These are phyloP conservation scores for Nitzschia sp. DNA, from an alignment of 108 stramenopile species.

Conservation along the genomic window DNA sequence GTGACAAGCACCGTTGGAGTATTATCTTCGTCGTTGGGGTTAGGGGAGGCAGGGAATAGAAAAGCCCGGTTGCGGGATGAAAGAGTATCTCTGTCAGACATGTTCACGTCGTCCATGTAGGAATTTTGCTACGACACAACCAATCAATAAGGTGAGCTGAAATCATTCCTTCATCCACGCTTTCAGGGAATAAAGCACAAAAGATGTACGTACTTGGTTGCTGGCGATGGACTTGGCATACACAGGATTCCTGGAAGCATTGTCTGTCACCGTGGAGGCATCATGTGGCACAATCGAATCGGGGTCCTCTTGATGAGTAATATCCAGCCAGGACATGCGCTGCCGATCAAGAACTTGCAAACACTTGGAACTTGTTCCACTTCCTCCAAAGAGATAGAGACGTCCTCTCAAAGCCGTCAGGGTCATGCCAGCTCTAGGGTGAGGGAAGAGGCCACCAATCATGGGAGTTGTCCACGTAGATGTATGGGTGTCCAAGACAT, in stretches of 20 bases:
- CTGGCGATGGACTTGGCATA: too few relatives aligned
- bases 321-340: constrained; percentile 88
- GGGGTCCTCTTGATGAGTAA: constrained; percentile 51
- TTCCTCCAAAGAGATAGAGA: constrained; percentile 90
- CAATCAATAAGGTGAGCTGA: too few relatives aligned
- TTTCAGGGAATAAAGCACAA: too few relatives aligned
- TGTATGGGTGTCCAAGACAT: constrained; percentile 81
- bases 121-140: too few relatives aligned
- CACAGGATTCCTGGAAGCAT: too few relatives aligned
- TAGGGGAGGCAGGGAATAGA: constrained; percentile 42
- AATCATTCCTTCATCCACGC: too few relatives aligned
- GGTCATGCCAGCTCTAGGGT: constrained; percentile 93
- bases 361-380: constrained; percentile 83
- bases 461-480: constrained; percentile 77
- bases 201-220: too few relatives aligned
- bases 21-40: constrained; percentile 87
- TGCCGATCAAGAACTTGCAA: constrained; percentile 88
- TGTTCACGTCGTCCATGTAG: too few relatives aligned
- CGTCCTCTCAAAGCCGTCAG: constrained; percentile 82
- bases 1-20: constrained; percentile 65
- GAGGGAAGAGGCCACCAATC: constrained; percentile 74
- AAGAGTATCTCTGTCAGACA: too few relatives aligned
- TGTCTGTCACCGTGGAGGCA: constrained; percentile 16
- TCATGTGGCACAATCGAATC: not conserved
- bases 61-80: too few relatives aligned